A percentile compares a stretch with the other conserved stretches of the same genome.
Conservation (phyloP, 306 rosid genomes). For the Inga leiocalycina region DNA sequence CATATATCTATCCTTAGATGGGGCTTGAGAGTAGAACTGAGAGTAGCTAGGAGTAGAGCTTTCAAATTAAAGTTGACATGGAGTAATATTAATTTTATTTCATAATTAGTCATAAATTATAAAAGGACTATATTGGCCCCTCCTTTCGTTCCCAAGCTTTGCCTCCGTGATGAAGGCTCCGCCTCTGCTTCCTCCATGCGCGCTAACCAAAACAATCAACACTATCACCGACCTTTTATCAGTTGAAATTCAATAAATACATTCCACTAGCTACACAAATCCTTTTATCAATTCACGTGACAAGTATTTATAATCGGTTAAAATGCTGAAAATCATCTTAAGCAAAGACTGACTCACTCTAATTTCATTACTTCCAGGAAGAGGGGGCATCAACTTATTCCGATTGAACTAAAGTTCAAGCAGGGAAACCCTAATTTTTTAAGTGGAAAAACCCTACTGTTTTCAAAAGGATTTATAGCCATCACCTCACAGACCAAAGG, state of each 20-base stretch:
- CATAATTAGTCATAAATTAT: too few species aligned
- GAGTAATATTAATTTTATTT: too few species aligned
- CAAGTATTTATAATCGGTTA: too few species aligned
- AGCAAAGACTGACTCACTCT: neutral
- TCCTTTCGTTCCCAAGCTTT: too few species aligned
- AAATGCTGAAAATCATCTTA: neutral
- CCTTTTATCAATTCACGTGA: neutral
- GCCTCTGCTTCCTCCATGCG: conserved; percentile 53
- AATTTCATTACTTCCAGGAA: neutral
- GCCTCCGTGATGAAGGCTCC: conserved; percentile 79
- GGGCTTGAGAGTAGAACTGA: too few species aligned
- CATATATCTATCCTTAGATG: too few species aligned
- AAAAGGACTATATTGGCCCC: too few species aligned
- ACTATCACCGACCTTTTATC: conserved; percentile 16
- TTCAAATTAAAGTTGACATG: too few species aligned
- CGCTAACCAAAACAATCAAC: conserved; percentile 29
- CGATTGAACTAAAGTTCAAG: conserved; percentile 31
- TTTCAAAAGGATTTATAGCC: neutral
- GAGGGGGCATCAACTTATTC: conserved; percentile 1
- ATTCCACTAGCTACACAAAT: conserved; percentile 13
- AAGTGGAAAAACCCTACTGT: conserved; percentile 35
- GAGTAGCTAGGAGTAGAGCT: too few species aligned
- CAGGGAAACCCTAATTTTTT: neutral
- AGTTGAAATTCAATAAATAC: conserved; percentile 8
- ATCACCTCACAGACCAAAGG: neutral